Evolutionary conservation across 139 green algal species (phyloP).

Genomic region (Eudorina sp.): DNA sequence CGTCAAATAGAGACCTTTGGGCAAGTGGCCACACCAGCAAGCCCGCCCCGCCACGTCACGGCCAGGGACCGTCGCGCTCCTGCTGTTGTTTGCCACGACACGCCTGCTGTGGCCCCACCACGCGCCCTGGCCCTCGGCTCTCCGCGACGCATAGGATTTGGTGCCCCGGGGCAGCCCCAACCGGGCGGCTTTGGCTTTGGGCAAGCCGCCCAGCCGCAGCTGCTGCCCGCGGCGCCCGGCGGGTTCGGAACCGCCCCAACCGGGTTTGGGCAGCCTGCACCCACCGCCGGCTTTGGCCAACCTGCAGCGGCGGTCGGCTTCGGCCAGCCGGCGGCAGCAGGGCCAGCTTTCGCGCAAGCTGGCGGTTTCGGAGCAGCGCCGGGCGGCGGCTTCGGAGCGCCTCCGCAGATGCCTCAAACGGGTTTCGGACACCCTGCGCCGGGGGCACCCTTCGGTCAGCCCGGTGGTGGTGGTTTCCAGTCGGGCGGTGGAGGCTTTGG

Average conservation of each 20-base stretch:
- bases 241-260: neutral
- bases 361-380: neutral
- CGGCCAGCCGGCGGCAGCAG: neutral
- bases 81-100: no score
- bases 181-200: neutral
- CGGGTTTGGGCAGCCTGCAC: slow-evolving; percentile 2
- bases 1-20: no score
- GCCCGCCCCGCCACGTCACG: no score
- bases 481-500: neutral
- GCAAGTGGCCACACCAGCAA: no score
- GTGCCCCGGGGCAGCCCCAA: neutral
- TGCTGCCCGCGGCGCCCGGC: neutral
- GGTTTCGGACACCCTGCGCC: no score
- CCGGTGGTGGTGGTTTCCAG: neutral
- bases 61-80: no score
- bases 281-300: neutral
- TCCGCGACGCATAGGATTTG: no score
- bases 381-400: neutral
- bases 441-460: slow-evolving; percentile 8
- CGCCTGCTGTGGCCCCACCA: no score
- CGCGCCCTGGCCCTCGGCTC: no score
- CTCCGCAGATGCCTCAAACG: no score
- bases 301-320: neutral
- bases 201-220: neutral
- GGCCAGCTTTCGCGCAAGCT: neutral